Evolutionary conservation across 129 eudicot genomes (phyloP), one percentile per base, ranked within the genome.

Genomic region (Tanacetum coccineum): DNA sequence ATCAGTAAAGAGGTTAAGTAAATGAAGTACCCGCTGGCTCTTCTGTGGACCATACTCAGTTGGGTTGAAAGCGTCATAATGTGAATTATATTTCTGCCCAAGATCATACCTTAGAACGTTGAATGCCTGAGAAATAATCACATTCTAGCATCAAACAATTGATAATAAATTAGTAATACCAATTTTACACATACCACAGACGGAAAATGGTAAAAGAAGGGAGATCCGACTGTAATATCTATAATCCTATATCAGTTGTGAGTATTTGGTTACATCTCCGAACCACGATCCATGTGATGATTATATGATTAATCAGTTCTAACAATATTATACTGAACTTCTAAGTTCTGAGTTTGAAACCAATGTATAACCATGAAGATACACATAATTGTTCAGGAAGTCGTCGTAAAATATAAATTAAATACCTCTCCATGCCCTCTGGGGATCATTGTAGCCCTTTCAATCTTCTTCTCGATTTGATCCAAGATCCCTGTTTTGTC

Each of bases 21-120:
- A 49, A 51, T 65, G 28, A 50, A 9, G 59, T 82, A 93, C 99
- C 97, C 97, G 86, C 56, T 94, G 97, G 81, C 99, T 94, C 81
- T 70, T 94, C 62, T 86, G 99, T 20, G 97, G 93, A 9, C 99
- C 99, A 64, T 94, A 94, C 67, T 86, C 90, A 66, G 88, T 74
- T 39, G 99, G 99, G 71, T 84, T 80, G 86, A 94, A 89, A 70
- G 90, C 86, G 79, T 94, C 99, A 68, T 84, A 84, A 74, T 94
- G 97, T 46, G 95, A 81, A 73, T 82, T 81, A 76, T 89, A 94
- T 60, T 80, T 87, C 74, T 94, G 96, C 12, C 99, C 95, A 14
- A 81, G 75, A 77, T 89, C 95, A 47, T 94, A 94, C 32, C 97
- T 87, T 67, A 94, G 69, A 72, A 94, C 79, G 45, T 94, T 94